phyloP scores from a whole-genome alignment of 305 asterid genomes.

The Solanum aculeatissimum region DNA sequence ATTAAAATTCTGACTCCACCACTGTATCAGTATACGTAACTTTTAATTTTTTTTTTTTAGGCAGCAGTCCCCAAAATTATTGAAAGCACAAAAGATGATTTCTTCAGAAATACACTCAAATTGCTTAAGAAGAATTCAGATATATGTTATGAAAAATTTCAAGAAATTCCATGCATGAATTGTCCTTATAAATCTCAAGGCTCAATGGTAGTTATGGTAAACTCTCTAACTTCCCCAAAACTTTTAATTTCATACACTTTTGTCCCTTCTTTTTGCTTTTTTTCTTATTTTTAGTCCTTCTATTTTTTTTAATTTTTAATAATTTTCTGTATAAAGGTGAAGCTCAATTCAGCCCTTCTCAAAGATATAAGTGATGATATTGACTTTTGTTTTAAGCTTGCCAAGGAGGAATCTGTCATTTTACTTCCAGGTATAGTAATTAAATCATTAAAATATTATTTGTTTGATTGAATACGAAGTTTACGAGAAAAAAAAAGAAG shows the following conservation, averaged over 20 bases:
- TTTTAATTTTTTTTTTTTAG: conserved; percentile 7
- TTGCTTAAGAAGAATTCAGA: conserved; percentile 48
- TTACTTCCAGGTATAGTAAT: conserved; percentile 4
- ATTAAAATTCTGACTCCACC: no score
- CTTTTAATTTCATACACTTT: neutral
- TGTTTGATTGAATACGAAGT: neutral
- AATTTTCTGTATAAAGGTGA: conserved; percentile 2
- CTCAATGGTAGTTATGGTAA: conserved; percentile 71
- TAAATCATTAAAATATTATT: neutral
- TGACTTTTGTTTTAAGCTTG: conserved; percentile 7
- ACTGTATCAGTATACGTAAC: neutral
- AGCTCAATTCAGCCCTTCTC: neutral
- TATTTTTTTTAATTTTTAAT: neutral
- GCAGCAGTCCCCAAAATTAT: conserved; percentile 76
- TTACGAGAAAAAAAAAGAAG: neutral
- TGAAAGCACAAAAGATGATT: conserved; percentile 45
- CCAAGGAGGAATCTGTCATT: conserved; percentile 10
- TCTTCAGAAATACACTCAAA: conserved; percentile 47
- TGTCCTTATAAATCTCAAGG: conserved; percentile 67
- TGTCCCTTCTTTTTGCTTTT: neutral
- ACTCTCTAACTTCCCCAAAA: neutral
- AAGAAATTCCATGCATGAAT: conserved; percentile 43
- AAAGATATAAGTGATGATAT: conserved; percentile 2
- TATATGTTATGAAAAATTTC: conserved; percentile 29
- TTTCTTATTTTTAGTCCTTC: neutral